Conservation (phyloP, 768 basidiomycete genomes). For the Mycena rosella region DNA sequence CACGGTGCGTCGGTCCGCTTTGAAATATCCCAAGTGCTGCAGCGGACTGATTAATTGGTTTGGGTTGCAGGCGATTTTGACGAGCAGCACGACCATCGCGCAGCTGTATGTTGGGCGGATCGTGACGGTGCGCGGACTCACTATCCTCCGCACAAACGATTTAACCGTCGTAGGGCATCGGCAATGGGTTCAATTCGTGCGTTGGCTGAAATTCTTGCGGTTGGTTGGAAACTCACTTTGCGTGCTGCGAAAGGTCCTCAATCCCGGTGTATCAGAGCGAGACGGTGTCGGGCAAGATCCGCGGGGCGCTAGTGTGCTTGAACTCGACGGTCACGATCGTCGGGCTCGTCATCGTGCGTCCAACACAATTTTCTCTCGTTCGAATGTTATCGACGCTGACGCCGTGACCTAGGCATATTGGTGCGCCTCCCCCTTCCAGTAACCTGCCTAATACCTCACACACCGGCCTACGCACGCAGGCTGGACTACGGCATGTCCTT, state of each 20-base stretch:
- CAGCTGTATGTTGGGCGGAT: conserved; percentile 54
- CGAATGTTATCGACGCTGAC: too few species aligned
- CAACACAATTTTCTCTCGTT: neutral
- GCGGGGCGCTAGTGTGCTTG: conserved; percentile 51
- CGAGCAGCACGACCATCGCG: conserved; percentile 53
- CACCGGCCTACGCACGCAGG: too few species aligned
- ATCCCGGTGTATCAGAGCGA: conserved; percentile 58
- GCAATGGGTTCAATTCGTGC: conserved; percentile 55
- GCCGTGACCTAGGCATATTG: conserved; percentile 16
- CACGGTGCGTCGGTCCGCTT: conserved; percentile 45
- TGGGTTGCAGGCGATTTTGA: conserved; percentile 48
- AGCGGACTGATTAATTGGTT: too few species aligned
- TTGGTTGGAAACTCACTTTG: neutral
- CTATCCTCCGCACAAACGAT: neutral
- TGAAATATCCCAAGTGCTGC: too few species aligned
- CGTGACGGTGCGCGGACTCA: conserved; percentile 49
- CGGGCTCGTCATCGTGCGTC: conserved; percentile 53
- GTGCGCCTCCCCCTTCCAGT: conserved; percentile 1
- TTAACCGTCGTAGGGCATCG: conserved; percentile 37
- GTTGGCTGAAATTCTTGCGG: neutral
- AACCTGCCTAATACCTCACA: too few species aligned
- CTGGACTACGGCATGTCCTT: conserved; percentile 57
- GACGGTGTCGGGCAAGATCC: conserved; percentile 51
- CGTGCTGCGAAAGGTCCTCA: conserved; percentile 39
- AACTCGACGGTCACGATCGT: conserved; percentile 56